Base-by-base conservation (phyloP, 768 basidiomycete species). In the Suillus ampliporus region DNA sequence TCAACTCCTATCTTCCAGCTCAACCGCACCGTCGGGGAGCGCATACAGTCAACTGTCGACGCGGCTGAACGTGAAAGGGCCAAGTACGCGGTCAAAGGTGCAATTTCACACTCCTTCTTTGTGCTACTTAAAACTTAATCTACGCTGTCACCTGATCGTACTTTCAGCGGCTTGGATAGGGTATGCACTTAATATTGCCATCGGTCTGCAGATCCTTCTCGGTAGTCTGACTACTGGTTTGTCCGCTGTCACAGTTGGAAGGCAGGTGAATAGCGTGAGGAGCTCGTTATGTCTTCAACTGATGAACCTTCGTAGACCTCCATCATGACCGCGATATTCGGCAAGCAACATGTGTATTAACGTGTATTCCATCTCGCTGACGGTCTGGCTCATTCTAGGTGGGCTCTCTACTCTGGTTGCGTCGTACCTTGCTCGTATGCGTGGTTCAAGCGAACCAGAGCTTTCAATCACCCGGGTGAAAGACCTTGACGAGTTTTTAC, bases 1-100 rank as follows among this genome's bases (percentile, higher is more conserved):
- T 11, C 5, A 51, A 11, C 2, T 31, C 9, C 17, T 31, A 31
- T 51, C 19, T 19, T 31, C 19, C 28, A 51, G 50, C 50, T 19
- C 5, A 31, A 41, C 13, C 37, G 3, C 40, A 71, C 81, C 0
- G 76, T 86, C 1, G 76, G 77, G 15, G 83, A 86, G 46, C 80
- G 87, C 5, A 69, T 89, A 4, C 53, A 76, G 34, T 84, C 84
- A 5, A 88, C 87, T 0, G 65, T 88, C 6, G 54, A 73, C 0
- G 73, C 74, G 1, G 88, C 88, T 4, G 71, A 71, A 34, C 17
- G 47, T 0, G 82, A 85, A 66, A 78, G 77, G 54, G 72, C 71
- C 19, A 84, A 82, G 60, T 84, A 79, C 58, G 75, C 76, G 0
- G 48, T 70, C 28, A 83, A 82, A 72, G 86, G 83, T 59, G 50